phyloP scores from a whole-genome alignment of 768 basidiomycete species.

The Roridomyces roridus region DNA sequence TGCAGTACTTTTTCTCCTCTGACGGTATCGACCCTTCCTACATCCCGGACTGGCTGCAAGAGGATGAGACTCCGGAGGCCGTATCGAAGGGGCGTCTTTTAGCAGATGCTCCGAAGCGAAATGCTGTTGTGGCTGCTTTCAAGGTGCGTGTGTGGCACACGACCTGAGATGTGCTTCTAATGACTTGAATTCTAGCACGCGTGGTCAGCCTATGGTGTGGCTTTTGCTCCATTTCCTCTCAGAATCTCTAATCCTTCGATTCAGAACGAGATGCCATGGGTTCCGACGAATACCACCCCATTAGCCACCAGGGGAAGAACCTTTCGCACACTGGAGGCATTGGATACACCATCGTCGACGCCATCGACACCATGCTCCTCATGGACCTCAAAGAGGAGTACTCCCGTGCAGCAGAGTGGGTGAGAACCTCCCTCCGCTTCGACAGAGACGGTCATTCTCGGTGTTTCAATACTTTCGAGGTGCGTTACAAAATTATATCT shows the following conservation, averaged over 20 bases:
- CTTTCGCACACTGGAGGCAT: conserved; percentile 65
- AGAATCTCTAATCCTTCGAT: conserved; percentile 17
- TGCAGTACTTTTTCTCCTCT: conserved; percentile 12
- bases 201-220: conserved; percentile 69
- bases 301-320: conserved; percentile 64
- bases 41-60: background rate
- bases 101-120: conserved; percentile 54
- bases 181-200: conserved; percentile 54
- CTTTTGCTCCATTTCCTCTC: background rate
- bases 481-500: conserved; percentile 39
- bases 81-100: background rate
- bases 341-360: conserved; percentile 75
- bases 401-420: conserved; percentile 65
- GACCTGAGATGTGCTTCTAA: background rate
- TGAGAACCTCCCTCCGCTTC: conserved; percentile 57
- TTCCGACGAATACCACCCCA: conserved; percentile 76
- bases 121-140: conserved; percentile 67
- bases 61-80: background rate
- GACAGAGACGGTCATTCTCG: conserved; percentile 56
- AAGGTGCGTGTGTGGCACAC: conserved; percentile 43
- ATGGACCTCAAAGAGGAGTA: conserved; percentile 73
- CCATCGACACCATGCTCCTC: conserved; percentile 73
- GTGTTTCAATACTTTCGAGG: conserved; percentile 76
- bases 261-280: conserved; percentile 77
- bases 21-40: background rate